Base-by-base conservation (phyloP, 2,329 filamentous ascomycete species). In the Trichoderma sp. region DNA sequence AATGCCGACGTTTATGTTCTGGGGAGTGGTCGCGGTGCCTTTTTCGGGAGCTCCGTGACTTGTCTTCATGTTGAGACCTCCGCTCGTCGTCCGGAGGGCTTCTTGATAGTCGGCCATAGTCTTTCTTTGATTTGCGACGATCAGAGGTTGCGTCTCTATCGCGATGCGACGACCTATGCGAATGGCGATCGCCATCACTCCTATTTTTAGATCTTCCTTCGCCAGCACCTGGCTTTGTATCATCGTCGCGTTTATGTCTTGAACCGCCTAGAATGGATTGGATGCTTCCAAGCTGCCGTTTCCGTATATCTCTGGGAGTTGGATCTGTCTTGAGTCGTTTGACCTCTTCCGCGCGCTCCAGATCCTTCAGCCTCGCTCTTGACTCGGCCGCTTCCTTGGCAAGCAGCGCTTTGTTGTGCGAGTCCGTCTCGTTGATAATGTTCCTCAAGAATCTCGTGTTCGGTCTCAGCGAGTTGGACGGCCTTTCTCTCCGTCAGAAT, bases 401-500 rank as follows among this genome's bases (percentile, higher is more conserved):
- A 21, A 93, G 87, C 35, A 98, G 84, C 0, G 93, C 92, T 29
- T 92, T 89, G 85, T 99, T 99, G 81, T 99, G 95, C 66, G 81
- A 91, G 74, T 96, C 92, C 10, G 93, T 96, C 73, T 96, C 92
- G 72, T 91, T 91, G 71, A 99, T 93, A 68, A 98, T 92, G 75
- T 96, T 91, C 69, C 90, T 90, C 53, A 99, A 82, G 77, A 98
- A 98, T 40, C 92, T 88, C 0, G 92, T 97, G 76, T 99, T 98
- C 3, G 95, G 94, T 77, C 95, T 97, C 0, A 92, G 93, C 72
- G 90, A 88, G 73, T 87, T 87, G 57, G 86, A 81, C 69, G 89
- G 87, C 75, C 88, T 93, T 70, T 65, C 70, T 64, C 29, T 66
- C 59, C 69, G 59, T 70, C 59, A 70, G 69, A 70, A 68, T n/a